These are phyloP conservation scores for Aphanomyces invadans DNA, from an alignment of 352 stramenopile genomes.

Conservation along the genomic window DNA sequence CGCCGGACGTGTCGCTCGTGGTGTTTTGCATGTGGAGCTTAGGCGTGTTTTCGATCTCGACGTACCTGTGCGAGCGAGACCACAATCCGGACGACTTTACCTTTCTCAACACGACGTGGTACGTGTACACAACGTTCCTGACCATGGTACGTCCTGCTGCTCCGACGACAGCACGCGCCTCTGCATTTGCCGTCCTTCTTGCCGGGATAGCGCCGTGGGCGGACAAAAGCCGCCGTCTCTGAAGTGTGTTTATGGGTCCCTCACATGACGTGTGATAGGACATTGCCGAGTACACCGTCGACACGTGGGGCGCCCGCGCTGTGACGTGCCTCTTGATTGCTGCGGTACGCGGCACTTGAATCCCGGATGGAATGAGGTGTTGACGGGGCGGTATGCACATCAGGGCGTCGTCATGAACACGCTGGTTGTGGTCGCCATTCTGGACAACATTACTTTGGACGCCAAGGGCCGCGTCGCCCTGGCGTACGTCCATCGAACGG, in stretches of 20 bases:
- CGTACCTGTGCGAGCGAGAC: slow-evolving; percentile 4
- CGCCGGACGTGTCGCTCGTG: not conserved
- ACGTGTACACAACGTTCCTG: slow-evolving; percentile 3
- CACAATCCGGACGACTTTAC: not conserved
- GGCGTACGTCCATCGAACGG: not conserved
- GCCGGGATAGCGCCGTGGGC: no score
- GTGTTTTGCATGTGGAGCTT: not conserved
- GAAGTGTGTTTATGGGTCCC: no score
- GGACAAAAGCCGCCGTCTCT: no score
- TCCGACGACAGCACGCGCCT: not conserved
- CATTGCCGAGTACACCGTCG: slow-evolving; percentile 1
- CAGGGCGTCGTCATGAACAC: slow-evolving; percentile 6
- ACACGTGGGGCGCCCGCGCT: not conserved
- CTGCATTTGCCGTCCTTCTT: no score
- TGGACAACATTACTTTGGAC: slow-evolving; percentile 3
- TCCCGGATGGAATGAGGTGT: not conserved
- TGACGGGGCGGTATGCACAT: no score
- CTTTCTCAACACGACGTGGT: slow-evolving; percentile 9
- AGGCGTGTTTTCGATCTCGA: not conserved
- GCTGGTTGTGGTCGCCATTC: slow-evolving; percentile 4
- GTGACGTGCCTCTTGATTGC: not conserved
- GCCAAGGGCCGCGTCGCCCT: not conserved
- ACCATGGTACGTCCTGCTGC: not conserved
- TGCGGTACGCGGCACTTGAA: not conserved
- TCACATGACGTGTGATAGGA: not conserved